Evolutionary conservation across 805 yeast species (phyloP).

Genomic region (Ascoidea asiatica): DNA sequence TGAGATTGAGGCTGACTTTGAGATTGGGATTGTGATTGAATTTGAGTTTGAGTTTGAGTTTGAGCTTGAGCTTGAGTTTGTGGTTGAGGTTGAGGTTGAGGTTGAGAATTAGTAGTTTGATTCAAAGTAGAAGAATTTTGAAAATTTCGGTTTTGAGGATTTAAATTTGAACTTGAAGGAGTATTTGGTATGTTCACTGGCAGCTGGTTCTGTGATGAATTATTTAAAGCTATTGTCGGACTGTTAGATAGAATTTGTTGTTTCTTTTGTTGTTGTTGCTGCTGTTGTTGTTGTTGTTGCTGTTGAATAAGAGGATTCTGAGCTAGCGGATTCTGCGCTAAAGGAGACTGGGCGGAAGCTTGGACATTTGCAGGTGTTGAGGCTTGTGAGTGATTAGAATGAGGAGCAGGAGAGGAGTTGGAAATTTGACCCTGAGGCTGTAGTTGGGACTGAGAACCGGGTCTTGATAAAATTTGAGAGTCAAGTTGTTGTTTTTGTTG

Average conservation of each 20-base stretch:
- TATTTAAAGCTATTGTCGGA: not conserved
- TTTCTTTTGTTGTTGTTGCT: not conserved
- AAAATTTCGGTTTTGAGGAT: not conserved
- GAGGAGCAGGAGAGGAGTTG: not conserved
- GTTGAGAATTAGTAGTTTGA: not conserved
- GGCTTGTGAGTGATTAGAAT: not conserved
- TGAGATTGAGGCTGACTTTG: too few relatives aligned
- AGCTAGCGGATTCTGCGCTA: too few relatives aligned
- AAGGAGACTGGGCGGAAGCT: not conserved
- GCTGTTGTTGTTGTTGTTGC: too few relatives aligned
- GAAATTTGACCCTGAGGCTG: too few relatives aligned
- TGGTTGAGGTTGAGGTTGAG: not conserved
- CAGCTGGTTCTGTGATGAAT: not conserved
- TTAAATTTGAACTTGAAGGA: not conserved
- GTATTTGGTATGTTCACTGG: not conserved
- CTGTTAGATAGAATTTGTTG: not conserved
- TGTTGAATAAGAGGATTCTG: too few relatives aligned
- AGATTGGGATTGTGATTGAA: not conserved
- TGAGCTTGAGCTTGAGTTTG: not conserved
- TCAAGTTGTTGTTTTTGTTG: too few relatives aligned
- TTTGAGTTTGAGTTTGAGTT: not conserved
- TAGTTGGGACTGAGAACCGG: too few relatives aligned
- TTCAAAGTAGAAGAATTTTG: too few relatives aligned
- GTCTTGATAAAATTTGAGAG: too few relatives aligned
- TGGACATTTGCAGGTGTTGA: not conserved